Base-by-base conservation (phyloP, 257 asterid genomes). In the Haberlea rhodopensis region DNA sequence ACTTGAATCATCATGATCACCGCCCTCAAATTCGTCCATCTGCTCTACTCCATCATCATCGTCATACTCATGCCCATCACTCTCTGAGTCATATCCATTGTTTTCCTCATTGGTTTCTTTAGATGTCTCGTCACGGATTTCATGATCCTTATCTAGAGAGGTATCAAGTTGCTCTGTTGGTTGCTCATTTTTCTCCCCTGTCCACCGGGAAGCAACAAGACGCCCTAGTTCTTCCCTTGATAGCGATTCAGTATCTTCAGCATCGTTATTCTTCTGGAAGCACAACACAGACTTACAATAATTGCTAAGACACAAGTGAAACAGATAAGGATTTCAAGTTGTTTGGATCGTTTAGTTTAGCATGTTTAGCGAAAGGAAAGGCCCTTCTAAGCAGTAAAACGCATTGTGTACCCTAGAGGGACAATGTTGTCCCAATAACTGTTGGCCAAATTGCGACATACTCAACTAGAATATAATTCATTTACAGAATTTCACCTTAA, bases 201-300 rank as follows among this genome's bases (percentile, higher is more conserved):
- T 87, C 99, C 99, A 92, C 63, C 99, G 87, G 49, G 97, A 90
- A 37, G 96, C 99, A 45, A 92, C 81, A 61, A 65, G 90, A 48
- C 97, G 96, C 34, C 99, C 99, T 57, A 92, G 75, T 78, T 92
- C 99, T 78, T 92, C 99, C 76, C 75, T 84, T 53, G 99, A 89
- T 73, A 90, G 79, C 67, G 97, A 81, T 45, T 81, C 91, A 7
- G 70, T 60, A 71, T 73, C 78, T 70, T 73, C 86, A 72, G 70
- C 72, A 34, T 57, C 75, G 69, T 74, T 76, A 74, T 75, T 79
- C 79, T 75, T 87, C 97, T 92, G 76, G 61, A 73, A 78, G 62
- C 31, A 57, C 73, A 55, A 68, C 64, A 27, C 58, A 48, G 27
- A 24, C 59, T 62, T 67, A 26, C 37, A 26, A 10, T 21, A 27